Evolutionary conservation across 2,329 filamentous ascomycete species (phyloP), one percentile per base, ranked within the genome.

Genomic region (Blumeria hordei): DNA sequence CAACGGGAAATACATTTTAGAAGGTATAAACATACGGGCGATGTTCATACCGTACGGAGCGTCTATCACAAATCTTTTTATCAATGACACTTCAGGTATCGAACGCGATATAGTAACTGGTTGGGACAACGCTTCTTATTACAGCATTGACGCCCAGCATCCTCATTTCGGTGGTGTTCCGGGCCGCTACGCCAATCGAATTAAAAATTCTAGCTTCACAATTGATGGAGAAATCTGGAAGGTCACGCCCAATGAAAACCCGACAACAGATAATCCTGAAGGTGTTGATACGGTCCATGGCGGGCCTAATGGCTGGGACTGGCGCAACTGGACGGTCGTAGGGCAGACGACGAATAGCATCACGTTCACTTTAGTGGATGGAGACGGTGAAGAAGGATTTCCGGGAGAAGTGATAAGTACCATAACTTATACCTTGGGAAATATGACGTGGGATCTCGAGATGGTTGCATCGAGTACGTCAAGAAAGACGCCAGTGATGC

Each of bases 401-500:
- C 85, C 85, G 0, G 85, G 85, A 55, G 79, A 85, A 65, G 83
- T 90, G 6, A 69, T 84, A 53, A 80, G 80, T 57, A 78, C 83
- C 66, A 73, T 87, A 58, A 87, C 83, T 4, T 90, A 88, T 68
- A 81, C 80, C 0, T 66, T 88, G 54, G 72, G 71, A 3, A 75
- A 78, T 33, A 71, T 74, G 64, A 75, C 77, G 51, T 88, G 83
- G 82, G 74, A 83, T 63, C 72, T 87, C 61, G 80, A 77, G 67
- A 86, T 88, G 72, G 69, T 80, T 12, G 84, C 83, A 43, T 67
- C 83, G 55, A 71, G 83, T 3, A 79, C 80, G 8, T 85, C 81
- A 34, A 78, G 84, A 69, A 81, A 80, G 69, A 88, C 85, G 6
- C 85, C 85, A 52, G 86, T 90, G 66, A 88, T 90, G 84, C 73